Evolutionary conservation across 305 asterid species (phyloP).

Genomic region (Plantago lanceolata): DNA sequence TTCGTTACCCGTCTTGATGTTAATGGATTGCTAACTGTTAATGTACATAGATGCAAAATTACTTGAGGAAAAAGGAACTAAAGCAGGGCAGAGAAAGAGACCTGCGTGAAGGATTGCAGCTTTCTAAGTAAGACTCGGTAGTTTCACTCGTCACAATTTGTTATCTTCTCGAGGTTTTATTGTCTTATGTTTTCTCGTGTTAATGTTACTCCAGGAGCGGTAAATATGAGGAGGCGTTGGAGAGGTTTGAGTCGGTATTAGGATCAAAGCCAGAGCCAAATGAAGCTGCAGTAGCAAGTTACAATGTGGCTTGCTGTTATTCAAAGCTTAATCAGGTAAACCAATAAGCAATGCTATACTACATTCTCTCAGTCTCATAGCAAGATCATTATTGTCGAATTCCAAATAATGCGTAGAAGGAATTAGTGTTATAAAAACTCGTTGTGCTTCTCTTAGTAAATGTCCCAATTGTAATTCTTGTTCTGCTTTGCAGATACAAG

Average conservation of each 20-base stretch:
- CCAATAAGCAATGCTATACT: too few relatives aligned
- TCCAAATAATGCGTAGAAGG: background rate
- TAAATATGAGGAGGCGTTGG: conserved; percentile 73
- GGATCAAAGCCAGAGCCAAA: conserved; percentile 73
- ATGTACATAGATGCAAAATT: conserved; percentile 34
- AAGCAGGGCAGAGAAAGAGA: conserved; percentile 47
- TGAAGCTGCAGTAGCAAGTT: conserved; percentile 78
- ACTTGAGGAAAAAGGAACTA: conserved; percentile 40
- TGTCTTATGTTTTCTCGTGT: conserved; percentile 1
- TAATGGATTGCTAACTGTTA: conserved; percentile 1
- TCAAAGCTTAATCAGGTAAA: conserved; percentile 81
- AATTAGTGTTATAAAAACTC: background rate
- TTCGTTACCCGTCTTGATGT: background rate
- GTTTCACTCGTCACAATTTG: background rate
- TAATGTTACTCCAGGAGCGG: conserved; percentile 44
- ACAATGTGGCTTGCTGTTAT: conserved; percentile 93
- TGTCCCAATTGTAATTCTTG: background rate
- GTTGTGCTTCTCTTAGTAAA: background rate
- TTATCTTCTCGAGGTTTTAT: background rate
- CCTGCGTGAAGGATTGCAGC: conserved; percentile 55
- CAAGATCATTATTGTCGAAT: background rate
- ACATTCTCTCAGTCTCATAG: background rate
- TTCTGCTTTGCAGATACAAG: conserved; percentile 54
- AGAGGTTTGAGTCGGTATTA: conserved; percentile 78
- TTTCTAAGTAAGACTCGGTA: conserved; percentile 42